Evolutionary conservation across 495 filamentous ascomycete genomes (phyloP).

Genomic region (Aspergillus hancockii): DNA sequence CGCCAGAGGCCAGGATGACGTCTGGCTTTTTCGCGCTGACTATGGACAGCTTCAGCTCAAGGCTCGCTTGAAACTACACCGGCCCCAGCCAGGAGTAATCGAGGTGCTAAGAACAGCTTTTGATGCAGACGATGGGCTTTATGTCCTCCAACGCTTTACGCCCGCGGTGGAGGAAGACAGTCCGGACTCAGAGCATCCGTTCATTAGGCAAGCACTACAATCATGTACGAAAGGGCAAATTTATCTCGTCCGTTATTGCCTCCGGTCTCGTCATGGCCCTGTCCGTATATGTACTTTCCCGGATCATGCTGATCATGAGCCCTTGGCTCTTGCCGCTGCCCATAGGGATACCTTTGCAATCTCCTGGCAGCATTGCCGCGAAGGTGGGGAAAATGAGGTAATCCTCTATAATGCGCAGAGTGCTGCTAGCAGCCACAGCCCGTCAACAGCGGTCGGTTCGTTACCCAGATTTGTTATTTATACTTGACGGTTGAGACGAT

Average conservation of each 20-base stretch:
- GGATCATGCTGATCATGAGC: constrained; percentile 31
- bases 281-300: constrained; percentile 35
- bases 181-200: constrained; percentile 31
- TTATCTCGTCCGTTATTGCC: constrained; percentile 30
- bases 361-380: constrained; percentile 40
- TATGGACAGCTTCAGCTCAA: constrained; percentile 19
- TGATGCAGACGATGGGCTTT: constrained; percentile 24
- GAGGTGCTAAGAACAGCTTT: constrained; percentile 37
- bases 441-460: constrained; percentile 20
- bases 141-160: constrained; percentile 35
- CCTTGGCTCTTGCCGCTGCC: constrained; percentile 32
- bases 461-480: neutral
- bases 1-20: constrained; percentile 27
- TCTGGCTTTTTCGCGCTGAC: constrained; percentile 28
- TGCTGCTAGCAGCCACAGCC: constrained; percentile 8
- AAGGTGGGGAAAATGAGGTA: constrained; percentile 28
- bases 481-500: neutral
- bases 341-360: constrained; percentile 37
- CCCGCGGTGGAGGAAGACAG: constrained; percentile 27
- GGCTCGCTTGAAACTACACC: constrained; percentile 22
- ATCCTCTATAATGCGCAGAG: constrained; percentile 27
- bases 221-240: constrained; percentile 24
- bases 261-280: constrained; percentile 13
- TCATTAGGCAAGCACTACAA: constrained; percentile 37
- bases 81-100: constrained; percentile 24